Conservation (phyloP, 2,329 filamentous ascomycete species). For the Fusarium metavorans region DNA sequence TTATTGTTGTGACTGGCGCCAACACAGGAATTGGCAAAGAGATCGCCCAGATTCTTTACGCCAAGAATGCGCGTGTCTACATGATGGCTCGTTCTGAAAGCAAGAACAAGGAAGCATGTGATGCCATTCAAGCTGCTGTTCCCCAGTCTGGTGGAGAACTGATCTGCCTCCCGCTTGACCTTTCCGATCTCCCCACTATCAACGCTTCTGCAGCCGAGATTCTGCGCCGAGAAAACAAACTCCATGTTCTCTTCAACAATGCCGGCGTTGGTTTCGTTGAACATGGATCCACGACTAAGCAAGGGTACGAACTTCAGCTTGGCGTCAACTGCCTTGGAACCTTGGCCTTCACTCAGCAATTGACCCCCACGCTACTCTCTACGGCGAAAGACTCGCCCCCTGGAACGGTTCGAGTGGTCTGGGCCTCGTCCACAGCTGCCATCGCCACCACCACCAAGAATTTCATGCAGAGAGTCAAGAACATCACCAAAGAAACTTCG, state of each 20-base stretch:
- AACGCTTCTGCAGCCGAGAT: constrained; percentile 43
- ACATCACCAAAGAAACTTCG: constrained; percentile 5
- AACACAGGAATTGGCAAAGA: constrained; percentile 61
- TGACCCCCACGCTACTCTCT: constrained; percentile 50
- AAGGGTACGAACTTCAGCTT: constrained; percentile 56
- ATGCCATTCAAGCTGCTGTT: constrained; percentile 51
- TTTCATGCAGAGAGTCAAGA: constrained; percentile 41
- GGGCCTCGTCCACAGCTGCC: constrained; percentile 46
- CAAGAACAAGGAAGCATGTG: constrained; percentile 58
- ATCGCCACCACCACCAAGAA: constrained; percentile 18
- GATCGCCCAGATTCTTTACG: constrained; percentile 64
- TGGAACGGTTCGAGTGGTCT: constrained; percentile 48
- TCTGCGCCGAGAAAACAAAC: constrained; percentile 32
- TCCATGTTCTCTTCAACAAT: constrained; percentile 58
- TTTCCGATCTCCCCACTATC: constrained; percentile 49
- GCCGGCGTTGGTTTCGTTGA: constrained; percentile 56
- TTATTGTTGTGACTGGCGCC: constrained; percentile 63
- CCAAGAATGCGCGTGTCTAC: constrained; percentile 66
- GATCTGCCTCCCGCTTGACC: constrained; percentile 57
- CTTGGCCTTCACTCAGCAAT: constrained; percentile 54
- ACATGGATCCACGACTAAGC: constrained; percentile 51
- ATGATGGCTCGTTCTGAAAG: constrained; percentile 60
- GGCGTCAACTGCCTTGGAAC: constrained; percentile 56
- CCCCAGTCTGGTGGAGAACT: constrained; percentile 54
- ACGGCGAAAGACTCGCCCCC: constrained; percentile 48